Evolutionary conservation across 768 basidiomycete species (phyloP), one percentile per base, ranked within the genome.

Genomic region (Termitomyces sp.): DNA sequence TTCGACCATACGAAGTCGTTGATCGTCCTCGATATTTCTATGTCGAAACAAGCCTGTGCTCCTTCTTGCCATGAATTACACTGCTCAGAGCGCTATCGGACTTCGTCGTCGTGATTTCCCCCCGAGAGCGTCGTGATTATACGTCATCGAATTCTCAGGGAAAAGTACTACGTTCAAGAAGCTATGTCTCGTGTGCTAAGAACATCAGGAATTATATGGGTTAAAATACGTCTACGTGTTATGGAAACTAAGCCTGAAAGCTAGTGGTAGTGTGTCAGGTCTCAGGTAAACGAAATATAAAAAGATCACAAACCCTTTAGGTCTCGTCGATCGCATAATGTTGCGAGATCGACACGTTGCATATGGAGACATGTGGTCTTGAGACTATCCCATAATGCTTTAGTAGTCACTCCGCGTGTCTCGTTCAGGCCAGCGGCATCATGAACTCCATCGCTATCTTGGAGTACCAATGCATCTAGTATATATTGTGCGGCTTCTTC

Each of bases 401-500:
- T 79, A 26, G 89, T 87, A 2, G 86, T 88, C 47, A 95, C 84
- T 8, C 89, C 90, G 41, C 87, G 85, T 43, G 72, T 75, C 52
- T 83, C 78, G 52, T 80, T 79, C 59, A 70, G 64, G 3, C 75
- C 75, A 47, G 67, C 65, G 7, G 68, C 65, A 32, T 84, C 79
- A n/a, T 66, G 65, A n/a, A 87, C 78, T 9, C 86, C 82, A 63
- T 98, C 95, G 50, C 83, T 84, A 59, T 95, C 91, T 70, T 99
- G 97, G 26, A 98, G 74, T 40, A 88, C 79, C 2, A 99, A 79
- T 6, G 96, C 94, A 67, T 95, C 92, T 9, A 98, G 76, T 47
- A 97, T 86, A 60, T 94, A 87, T 22, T 87, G 85, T 13, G 88
- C 90, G 0, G 92, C 94, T 66, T 97, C 91, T 41, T 88, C 84